A percentile compares a stretch with the other conserved stretches of the same genome.
phyloP scores from a whole-genome alignment of 2,329 filamentous ascomycete genomes.

The Camillea tinctor region DNA sequence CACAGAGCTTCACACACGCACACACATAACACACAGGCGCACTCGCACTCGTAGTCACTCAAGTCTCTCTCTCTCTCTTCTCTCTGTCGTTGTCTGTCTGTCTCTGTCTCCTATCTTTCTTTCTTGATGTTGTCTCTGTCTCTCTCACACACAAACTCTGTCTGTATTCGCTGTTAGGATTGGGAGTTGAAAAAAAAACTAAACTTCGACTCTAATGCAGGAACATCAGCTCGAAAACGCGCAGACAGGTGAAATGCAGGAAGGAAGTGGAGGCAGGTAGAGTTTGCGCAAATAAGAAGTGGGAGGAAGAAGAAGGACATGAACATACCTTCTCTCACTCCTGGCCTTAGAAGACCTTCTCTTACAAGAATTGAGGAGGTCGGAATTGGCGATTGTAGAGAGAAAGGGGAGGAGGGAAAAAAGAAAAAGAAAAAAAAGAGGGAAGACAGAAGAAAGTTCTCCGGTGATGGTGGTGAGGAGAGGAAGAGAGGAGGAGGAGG shows the following conservation, averaged over 20 bases:
- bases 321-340: constrained; percentile 34
- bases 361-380: constrained; percentile 35
- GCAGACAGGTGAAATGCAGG: constrained; percentile 22
- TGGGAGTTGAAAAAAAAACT: constrained; percentile 10
- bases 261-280: constrained; percentile 22
- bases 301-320: constrained; percentile 15
- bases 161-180: no score
- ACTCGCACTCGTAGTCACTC: not conserved
- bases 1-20: constrained; percentile 15
- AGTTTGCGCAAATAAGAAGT: constrained; percentile 25
- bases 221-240: constrained; percentile 25
- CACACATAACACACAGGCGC: not conserved
- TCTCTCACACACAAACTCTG: no score
- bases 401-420: constrained; percentile 36
- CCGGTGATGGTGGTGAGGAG: constrained; percentile 25
- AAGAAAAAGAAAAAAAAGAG: constrained; percentile 25
- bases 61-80: constrained; percentile 6
- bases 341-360: constrained; percentile 29
- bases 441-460: constrained; percentile 33
- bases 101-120: constrained; percentile 2
- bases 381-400: constrained; percentile 32
- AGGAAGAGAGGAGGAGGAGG: constrained; percentile 23
- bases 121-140: no score
- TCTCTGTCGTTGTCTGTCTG: constrained; percentile 4
- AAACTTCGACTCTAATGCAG: constrained; percentile 31